Evolutionary conservation across 1,284 basidiomycete genomes (phyloP), one percentile per base, ranked within the genome.

Genomic region (Ustanciosporium gigantosporum): DNA sequence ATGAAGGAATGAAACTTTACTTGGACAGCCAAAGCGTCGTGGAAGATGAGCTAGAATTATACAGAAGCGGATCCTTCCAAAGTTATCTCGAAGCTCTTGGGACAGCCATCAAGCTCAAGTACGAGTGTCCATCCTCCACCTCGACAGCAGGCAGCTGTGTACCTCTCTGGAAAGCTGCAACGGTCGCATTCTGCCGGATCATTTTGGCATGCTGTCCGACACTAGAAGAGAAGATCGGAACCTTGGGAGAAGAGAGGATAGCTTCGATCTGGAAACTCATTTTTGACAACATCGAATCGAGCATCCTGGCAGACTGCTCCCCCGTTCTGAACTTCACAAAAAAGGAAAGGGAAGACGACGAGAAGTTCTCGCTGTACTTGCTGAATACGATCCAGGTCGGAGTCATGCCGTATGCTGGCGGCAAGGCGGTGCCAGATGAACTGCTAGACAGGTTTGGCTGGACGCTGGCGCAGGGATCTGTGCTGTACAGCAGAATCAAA

Each of bases 81-180:
- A 82, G 84, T 6, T 80, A 95, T 13, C 78, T 94, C n/a, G 85
- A 87, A 19, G 36, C 67, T 34, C 50, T 66, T 11, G 29, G 48
- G 16, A 87, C 94, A 25, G 91, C 93, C 0, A 86, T 96, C 76
- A 91, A 91, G 76, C 81, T 97, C 57, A 94, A 93, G 78, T 95
- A 96, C 68, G 90, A 92, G 36, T 95, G 93, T 74, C 92, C 93
- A 0, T 81, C 52, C 29, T 44, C 39, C n/a, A 43, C 51, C 2
- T 36, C 8, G n/a, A 36, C 41, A 5, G 31, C 87, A 19, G 9
- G 11, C 14, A 9, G 20, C 14, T 11, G 20, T 9, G 46, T 37
- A 16, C 64, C 69, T 6, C 41, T 67, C 3, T 71, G 69, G 69
- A 64, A 69, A 20, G 42, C 49, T 2, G 62, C 69, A 2, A 65